Percentiles rank a stretch among this genome's conserved stretches.
Conservation (phyloP, 805 yeast genomes). For the Jamesozyma piceae region DNA sequence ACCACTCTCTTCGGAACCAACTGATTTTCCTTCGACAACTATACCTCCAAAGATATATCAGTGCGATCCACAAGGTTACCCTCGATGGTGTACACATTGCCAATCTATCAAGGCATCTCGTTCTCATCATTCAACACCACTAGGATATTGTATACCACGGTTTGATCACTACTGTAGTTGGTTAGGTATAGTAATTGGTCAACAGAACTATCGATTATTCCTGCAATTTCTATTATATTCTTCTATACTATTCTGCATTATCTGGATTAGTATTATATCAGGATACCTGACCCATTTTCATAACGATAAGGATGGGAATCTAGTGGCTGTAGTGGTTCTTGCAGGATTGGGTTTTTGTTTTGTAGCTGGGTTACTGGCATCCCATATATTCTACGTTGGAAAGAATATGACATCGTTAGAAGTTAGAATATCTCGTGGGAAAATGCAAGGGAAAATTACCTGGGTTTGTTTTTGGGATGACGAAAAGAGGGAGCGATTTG, state of each 20-base stretch:
- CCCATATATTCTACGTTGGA: slow-evolving; percentile 38
- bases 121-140: slow-evolving; percentile 56
- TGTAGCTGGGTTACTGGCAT: slow-evolving; percentile 34
- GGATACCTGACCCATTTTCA: slow-evolving; percentile 18
- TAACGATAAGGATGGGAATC: slow-evolving; percentile 35
- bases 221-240: slow-evolving; percentile 40
- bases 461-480: slow-evolving; percentile 25
- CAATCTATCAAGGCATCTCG: slow-evolving; percentile 56
- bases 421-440: slow-evolving; percentile 30
- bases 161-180: slow-evolving; percentile 83
- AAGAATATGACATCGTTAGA: slow-evolving; percentile 53
- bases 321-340: slow-evolving; percentile 39
- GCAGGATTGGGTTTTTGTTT: slow-evolving; percentile 35
- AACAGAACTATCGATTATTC: slow-evolving; percentile 52
- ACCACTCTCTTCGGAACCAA: not conserved
- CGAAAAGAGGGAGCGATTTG: slow-evolving; percentile 31
- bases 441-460: slow-evolving; percentile 10
- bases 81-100: slow-evolving; percentile 67
- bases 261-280: slow-evolving; percentile 33
- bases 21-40: slow-evolving; percentile 15
- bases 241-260: slow-evolving; percentile 31
- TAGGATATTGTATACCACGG: slow-evolving; percentile 51
- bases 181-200: slow-evolving; percentile 67
- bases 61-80: slow-evolving; percentile 67
- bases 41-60: slow-evolving; percentile 50